Base-by-base conservation (phyloP, 441 rosid species). In the Mallotus japonicus region DNA sequence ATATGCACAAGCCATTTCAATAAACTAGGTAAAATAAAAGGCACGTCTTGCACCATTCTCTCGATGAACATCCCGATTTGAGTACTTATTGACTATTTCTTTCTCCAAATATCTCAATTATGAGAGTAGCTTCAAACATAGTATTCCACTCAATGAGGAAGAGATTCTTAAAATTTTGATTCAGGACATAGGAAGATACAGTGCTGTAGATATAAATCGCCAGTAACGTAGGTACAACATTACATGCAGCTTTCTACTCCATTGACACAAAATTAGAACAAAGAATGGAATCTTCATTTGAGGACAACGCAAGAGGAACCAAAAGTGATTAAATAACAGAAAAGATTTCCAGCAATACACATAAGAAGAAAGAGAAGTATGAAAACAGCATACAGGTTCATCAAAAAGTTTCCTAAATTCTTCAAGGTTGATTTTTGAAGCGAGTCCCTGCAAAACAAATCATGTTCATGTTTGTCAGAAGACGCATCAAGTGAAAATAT, bases 361-460 rank as follows among this genome's bases (percentile, higher is more conserved):
- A 64, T 15, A 37, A 59, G 46, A 44, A 12, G 75, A 51, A 42
- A 51, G 55, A 69, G 54, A 44, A 37, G 54, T 10, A 71, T 32
- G 1, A 49, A 20, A 47, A 24, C 55, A 71, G 77, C 92, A 53
- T 83, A 92, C 94, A 9, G 88, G 75, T 69, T 83, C 85, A 51
- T 83, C 84, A 37, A 90, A 88, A 66, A 92, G 92, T 76, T 89
- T 83, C 64, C 84, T 87, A 85, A 90, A 77, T 8, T 77, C 85
- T 47, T 92, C 92, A 42, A 80, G 81, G 83, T 92, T 90, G 85
- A 90, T 87, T 75, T 84, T 79, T 53, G 84, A 83, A 75, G 88
- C 77, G 73, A 89, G 77, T 77, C 92, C 85, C 97, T 88, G 93
- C 82, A 78, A 40, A 71, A 69, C 44, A 70, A 65, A 46, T 51